A percentile compares a stretch with the other conserved stretches of the same genome.
Conservation (phyloP, 345 rosid genomes). For the Carallia pectinifolia region DNA sequence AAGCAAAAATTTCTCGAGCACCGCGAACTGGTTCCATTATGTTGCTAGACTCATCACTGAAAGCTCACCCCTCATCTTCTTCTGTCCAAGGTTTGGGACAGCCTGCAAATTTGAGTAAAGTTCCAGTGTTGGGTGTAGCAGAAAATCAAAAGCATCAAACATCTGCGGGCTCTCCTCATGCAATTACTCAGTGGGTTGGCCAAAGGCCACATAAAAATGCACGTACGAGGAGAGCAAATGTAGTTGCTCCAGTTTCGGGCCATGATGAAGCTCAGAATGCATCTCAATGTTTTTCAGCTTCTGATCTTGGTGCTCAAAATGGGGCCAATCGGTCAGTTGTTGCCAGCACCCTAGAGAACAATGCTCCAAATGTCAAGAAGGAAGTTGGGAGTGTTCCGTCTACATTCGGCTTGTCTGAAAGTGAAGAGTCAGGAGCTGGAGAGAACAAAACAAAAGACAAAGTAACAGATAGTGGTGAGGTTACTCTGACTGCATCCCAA, state of each 20-base stretch:
- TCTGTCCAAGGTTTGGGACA: constrained; percentile 60
- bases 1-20: constrained; percentile 67
- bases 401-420: constrained; percentile 67
- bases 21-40: constrained; percentile 61
- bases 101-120: constrained; percentile 43
- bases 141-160: constrained; percentile 41
- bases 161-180: constrained; percentile 59
- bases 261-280: constrained; percentile 53
- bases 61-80: constrained; percentile 49
- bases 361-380: constrained; percentile 51
- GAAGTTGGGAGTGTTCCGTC: constrained; percentile 63
- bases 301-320: constrained; percentile 61
- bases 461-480: constrained; percentile 52
- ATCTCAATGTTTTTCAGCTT: constrained; percentile 51
- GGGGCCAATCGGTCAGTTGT: constrained; percentile 48
- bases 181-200: constrained; percentile 92
- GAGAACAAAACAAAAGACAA: constrained; percentile 62
- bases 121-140: constrained; percentile 34
- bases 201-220: constrained; percentile 88
- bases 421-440: constrained; percentile 89
- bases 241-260: constrained; percentile 62
- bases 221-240: constrained; percentile 77
- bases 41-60: constrained; percentile 69
- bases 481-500: constrained; percentile 41
- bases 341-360: constrained; percentile 39